Evolutionary conservation across 164 flowering plant species (phyloP), one percentile per base, ranked within the genome.

Genomic region (Vitis rupestris): DNA sequence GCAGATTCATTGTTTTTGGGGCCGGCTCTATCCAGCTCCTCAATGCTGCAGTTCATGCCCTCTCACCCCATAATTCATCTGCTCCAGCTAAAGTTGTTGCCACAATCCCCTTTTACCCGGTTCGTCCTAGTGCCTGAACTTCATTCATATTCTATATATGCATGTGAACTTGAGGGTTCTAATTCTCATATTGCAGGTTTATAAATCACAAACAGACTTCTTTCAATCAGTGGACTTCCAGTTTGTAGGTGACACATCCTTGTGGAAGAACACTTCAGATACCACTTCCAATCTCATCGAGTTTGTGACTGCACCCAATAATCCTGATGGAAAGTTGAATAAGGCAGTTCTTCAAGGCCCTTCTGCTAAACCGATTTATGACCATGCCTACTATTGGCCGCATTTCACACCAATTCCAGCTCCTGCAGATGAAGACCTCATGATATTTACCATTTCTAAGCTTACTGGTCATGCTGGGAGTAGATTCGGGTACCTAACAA

Each of bases 271-370:
- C 70, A 75, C 2, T 30, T 56, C 85, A 27, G 65, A 79, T 70
- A 10, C 54, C 5, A 31, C 63, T 0, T 19, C 13, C 2, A 72
- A 75, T 16, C 62, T 78, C 57, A 77, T 92, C 8, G 94, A 90
- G 81, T 79, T 93, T 70, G 93, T 93, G 16, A 87, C 92, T 44
- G 82, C 98, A 4, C 98, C 97, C 3, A 89, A 89, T 75, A 93
- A 93, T 75, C 97, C 94, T 0, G 93, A 93, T 73, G 88, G 88
- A 2, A 58, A 64, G 50, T 63, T 88, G 29, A 83, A 73, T 29
- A 58, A 78, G 52, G 66, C 88, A 17, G 68, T 74, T 66, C 81
- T 89, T 60, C 2, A 71, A 17, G 86, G 87, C 7, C 74, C 84
- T 15, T 57, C 56, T 30, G 86, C 50, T 7, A 79, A 76, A 52